Percentiles rank a stretch among this genome's conserved stretches.
phyloP scores from a whole-genome alignment of 1,284 basidiomycete genomes.

The Ceratobasidium sp. region DNA sequence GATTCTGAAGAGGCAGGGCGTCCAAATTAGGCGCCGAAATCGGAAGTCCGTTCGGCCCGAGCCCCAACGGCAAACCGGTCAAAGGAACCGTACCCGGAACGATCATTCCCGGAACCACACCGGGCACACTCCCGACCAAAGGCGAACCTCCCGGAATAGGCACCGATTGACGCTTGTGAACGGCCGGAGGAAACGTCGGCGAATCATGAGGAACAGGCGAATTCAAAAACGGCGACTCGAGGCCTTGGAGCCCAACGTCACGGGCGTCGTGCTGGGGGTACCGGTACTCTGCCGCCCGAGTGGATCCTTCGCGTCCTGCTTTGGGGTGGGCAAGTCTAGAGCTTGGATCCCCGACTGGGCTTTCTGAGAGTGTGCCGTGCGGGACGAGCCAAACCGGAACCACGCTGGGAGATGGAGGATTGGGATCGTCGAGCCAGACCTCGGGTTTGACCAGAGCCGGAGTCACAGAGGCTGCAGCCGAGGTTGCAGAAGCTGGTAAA shows the following conservation, averaged over 20 bases:
- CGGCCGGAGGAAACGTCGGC: conserved; percentile 2
- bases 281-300: not conserved
- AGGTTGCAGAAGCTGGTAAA: not conserved
- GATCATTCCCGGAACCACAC: not conserved
- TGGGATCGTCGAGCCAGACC: not conserved
- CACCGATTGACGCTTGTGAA: not conserved
- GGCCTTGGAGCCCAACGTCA: not conserved
- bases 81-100: not conserved
- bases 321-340: not conserved
- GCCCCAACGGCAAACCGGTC: not conserved
- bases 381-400: not conserved
- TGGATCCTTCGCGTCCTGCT: not conserved
- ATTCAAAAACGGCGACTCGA: conserved; percentile 5
- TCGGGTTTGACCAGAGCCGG: too few relatives aligned
- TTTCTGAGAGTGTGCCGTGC: not conserved
- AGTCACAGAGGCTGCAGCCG: too few relatives aligned
- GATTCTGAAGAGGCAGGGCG: not conserved
- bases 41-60: not conserved
- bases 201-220: conserved; percentile 7
- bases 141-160: not conserved
- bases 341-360: not conserved
- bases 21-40: not conserved
- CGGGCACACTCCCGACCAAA: not conserved
- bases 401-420: not conserved
- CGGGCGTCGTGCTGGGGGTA: not conserved